Conservation (phyloP, 108 stramenopile species). For the Fistulifera pelliculosa region DNA sequence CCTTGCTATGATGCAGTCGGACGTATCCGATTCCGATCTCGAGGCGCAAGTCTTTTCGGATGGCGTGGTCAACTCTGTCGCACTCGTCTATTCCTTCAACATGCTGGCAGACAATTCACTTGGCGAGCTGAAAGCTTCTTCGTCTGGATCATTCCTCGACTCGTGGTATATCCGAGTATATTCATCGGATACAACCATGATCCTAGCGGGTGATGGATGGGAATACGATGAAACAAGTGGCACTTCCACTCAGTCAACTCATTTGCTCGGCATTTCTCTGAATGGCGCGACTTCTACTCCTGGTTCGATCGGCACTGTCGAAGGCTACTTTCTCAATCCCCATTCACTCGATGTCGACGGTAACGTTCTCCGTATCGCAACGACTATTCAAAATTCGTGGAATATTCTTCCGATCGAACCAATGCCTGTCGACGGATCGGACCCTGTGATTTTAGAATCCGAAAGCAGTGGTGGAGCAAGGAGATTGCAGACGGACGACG, state of each 20-base stretch:
- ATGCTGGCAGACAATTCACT: neutral
- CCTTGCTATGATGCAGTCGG: constrained; percentile 2
- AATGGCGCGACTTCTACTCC: constrained; percentile 20
- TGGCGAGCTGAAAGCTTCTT: neutral
- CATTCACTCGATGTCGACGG: constrained; percentile 29
- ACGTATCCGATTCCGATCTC: constrained; percentile 1
- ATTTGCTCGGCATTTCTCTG: constrained; percentile 25
- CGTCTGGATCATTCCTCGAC: constrained; percentile 7
- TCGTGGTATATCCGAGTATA: constrained; percentile 25
- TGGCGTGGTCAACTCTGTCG: constrained; percentile 12
- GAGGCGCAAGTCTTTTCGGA: neutral
- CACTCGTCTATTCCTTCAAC: constrained; percentile 22
- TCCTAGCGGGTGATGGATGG: constrained; percentile 31
- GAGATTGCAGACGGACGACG: neutral
- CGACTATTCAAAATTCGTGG: constrained; percentile 17
- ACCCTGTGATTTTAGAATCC: neutral
- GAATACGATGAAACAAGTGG: constrained; percentile 5
- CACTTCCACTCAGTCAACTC: constrained; percentile 17
- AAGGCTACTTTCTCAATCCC: constrained; percentile 35
- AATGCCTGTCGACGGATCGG: too few relatives aligned
- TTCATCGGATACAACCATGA: constrained; percentile 20
- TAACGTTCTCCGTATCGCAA: constrained; percentile 32
- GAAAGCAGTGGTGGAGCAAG: constrained; percentile 1
- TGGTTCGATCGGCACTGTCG: constrained; percentile 20
- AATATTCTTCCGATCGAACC: neutral